A percentile compares a stretch with the other conserved stretches of the same genome.
phyloP scores from a whole-genome alignment of 2,329 filamentous ascomycete genomes.

The Venturia oleaginea region DNA sequence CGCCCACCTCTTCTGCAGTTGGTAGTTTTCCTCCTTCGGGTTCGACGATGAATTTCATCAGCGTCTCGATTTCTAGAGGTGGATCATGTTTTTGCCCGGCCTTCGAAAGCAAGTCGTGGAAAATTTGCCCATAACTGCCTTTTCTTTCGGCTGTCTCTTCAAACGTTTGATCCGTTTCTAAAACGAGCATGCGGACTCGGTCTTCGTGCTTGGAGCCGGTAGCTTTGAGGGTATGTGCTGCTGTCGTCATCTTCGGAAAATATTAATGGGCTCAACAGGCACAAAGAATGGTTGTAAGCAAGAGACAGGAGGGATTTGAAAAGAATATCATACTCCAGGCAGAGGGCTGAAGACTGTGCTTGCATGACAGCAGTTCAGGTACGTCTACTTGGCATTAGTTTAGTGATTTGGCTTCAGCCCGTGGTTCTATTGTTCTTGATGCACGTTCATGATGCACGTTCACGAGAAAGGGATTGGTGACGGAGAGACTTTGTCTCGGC shows the following conservation, averaged over 20 bases:
- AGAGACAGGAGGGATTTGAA: background rate
- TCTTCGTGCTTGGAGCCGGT: slow-evolving; percentile 15
- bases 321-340: too few relatives aligned
- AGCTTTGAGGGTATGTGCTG: background rate
- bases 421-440: background rate
- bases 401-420: background rate
- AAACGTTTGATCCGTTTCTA: slow-evolving; percentile 50
- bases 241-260: background rate
- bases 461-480: background rate
- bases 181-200: slow-evolving; percentile 41
- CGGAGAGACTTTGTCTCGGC: background rate
- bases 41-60: slow-evolving; percentile 46
- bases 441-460: background rate
- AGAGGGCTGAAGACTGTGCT: too few relatives aligned
- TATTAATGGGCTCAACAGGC: background rate
- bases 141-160: slow-evolving; percentile 39
- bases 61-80: slow-evolving; percentile 45
- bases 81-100: slow-evolving; percentile 47
- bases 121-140: slow-evolving; percentile 47
- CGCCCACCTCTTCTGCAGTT: slow-evolving; percentile 37
- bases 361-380: background rate
- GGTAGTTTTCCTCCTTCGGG: slow-evolving; percentile 41
- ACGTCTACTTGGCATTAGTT: background rate
- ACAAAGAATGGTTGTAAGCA: background rate
- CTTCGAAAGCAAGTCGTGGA: slow-evolving; percentile 42